phyloP scores from a whole-genome alignment of 441 rosid genomes.

The Adansonia grandidieri region DNA sequence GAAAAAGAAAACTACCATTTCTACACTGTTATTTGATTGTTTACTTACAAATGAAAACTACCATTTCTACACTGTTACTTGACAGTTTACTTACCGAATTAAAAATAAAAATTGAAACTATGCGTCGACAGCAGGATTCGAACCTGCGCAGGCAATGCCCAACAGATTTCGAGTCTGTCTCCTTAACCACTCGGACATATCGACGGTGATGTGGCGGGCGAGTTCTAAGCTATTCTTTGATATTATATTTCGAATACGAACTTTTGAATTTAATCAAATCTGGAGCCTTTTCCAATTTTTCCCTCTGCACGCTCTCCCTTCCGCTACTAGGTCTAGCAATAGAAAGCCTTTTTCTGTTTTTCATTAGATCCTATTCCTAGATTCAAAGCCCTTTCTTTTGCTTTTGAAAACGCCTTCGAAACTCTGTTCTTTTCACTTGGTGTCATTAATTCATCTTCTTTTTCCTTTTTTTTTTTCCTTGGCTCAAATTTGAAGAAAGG shows the following conservation, averaged over 20 bases:
- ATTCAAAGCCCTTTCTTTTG: neutral
- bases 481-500: neutral
- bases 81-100: too few relatives aligned
- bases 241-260: too few relatives aligned
- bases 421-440: neutral
- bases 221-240: too few relatives aligned
- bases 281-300: neutral
- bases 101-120: too few relatives aligned
- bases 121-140: conserved; percentile 68
- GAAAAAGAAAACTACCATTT: too few relatives aligned
- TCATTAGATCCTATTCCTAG: neutral
- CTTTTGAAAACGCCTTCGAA: neutral
- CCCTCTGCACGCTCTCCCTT: neutral
- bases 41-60: too few relatives aligned
- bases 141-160: conserved; percentile 74
- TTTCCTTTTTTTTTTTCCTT: neutral
- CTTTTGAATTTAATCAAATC: neutral
- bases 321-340: neutral
- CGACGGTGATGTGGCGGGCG: conserved; percentile 33
- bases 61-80: too few relatives aligned
- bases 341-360: neutral
- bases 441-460: neutral
- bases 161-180: conserved; percentile 91
- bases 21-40: too few relatives aligned
- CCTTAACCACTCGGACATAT: conserved; percentile 98